A percentile compares a stretch with the other conserved stretches of the same genome.
Conservation (phyloP, 148 eudicot species). For the Gaultheria prostrata region DNA sequence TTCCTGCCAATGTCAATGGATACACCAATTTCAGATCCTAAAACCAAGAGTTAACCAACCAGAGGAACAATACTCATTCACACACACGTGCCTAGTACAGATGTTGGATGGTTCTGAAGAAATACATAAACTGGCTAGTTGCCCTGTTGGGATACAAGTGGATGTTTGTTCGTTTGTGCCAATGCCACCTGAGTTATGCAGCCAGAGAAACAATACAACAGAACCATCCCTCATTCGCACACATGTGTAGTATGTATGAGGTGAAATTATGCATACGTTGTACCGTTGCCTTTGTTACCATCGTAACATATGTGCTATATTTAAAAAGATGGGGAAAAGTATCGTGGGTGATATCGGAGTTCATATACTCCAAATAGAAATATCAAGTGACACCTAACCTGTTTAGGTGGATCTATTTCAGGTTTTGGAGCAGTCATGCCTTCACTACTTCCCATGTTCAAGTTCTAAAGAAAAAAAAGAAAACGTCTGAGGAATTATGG, state of each 20-base stretch:
- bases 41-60: neutral
- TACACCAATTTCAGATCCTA: neutral
- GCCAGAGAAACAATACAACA: neutral
- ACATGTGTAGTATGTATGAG: neutral
- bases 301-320: no score
- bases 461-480: neutral
- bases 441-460: slow-evolving; percentile 8
- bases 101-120: neutral
- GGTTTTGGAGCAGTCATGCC: slow-evolving; percentile 10
- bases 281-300: neutral
- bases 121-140: neutral
- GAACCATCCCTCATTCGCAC: neutral
- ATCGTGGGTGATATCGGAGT: neutral
- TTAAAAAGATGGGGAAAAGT: neutral
- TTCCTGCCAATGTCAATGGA: slow-evolving; percentile 35
- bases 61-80: neutral
- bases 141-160: neutral
- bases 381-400: slow-evolving; percentile 27
- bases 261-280: neutral
- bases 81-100: neutral
- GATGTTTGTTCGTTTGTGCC: neutral
- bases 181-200: neutral
- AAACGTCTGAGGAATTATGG: neutral
- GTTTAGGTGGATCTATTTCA: slow-evolving; percentile 43
- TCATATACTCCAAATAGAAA: neutral